These are phyloP conservation scores for Neonectria neomacrospora DNA, from an alignment of 2,329 filamentous ascomycete genomes.

Conservation along the genomic window DNA sequence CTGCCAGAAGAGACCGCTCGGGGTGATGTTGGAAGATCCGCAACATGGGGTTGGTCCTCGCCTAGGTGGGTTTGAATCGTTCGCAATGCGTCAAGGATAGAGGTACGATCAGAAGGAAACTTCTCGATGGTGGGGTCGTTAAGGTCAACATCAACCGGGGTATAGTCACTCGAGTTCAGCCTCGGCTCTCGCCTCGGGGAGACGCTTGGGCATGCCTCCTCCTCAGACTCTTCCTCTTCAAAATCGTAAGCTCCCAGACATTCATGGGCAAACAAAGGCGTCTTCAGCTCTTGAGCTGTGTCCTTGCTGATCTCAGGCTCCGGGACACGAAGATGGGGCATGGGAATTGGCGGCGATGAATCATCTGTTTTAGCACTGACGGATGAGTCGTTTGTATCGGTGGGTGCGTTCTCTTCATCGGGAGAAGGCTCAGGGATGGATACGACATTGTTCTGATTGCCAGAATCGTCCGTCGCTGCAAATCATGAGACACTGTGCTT, in stretches of 20 bases:
- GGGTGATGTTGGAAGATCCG: constrained; percentile 52
- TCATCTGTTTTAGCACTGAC: constrained; percentile 17
- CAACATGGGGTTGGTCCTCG: constrained; percentile 52
- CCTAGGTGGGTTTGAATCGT: constrained; percentile 58
- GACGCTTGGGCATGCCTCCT: constrained; percentile 37
- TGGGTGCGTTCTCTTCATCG: constrained; percentile 28
- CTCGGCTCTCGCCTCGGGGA: constrained; percentile 33
- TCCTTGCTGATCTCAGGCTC: constrained; percentile 24
- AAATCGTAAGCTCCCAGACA: constrained; percentile 55
- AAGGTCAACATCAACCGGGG: constrained; percentile 47
- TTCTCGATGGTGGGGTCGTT: constrained; percentile 61
- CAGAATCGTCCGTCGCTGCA: constrained; percentile 54
- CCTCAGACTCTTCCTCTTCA: constrained; percentile 47
- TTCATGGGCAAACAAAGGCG: constrained; percentile 61
- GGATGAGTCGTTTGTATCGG: constrained; percentile 23
- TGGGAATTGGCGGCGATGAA: background rate
- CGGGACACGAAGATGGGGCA: background rate
- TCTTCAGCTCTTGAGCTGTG: constrained; percentile 39
- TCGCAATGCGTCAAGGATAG: constrained; percentile 58
- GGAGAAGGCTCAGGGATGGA: constrained; percentile 38
- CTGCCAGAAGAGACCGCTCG: constrained; percentile 49
- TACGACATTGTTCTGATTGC: constrained; percentile 62
- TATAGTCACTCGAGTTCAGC: constrained; percentile 33
- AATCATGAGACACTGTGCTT: background rate
- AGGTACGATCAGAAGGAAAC: constrained; percentile 58